phyloP scores from a whole-genome alignment of 2,329 filamentous ascomycete species.

The Pseudonectria foliicola region DNA sequence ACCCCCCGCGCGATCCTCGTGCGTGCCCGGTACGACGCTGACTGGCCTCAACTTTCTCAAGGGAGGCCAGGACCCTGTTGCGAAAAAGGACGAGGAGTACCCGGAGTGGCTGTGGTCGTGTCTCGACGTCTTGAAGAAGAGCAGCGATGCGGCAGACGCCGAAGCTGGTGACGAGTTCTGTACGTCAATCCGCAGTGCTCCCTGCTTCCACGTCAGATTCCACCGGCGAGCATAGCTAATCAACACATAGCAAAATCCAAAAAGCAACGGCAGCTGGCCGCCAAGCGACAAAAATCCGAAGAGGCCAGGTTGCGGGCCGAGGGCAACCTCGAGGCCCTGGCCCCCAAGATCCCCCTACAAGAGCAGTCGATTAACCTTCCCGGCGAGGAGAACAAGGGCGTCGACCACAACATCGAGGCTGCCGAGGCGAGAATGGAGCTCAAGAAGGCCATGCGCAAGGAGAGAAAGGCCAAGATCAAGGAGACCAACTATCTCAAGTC shows the following conservation, averaged over 20 bases:
- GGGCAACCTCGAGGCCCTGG: constrained; percentile 58
- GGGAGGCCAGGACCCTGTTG: constrained; percentile 64
- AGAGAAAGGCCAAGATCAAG: constrained; percentile 72
- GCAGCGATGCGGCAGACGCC: constrained; percentile 39
- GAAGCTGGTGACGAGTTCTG: constrained; percentile 70
- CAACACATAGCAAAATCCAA: constrained; percentile 65
- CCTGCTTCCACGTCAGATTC: neutral
- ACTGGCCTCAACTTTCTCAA: constrained; percentile 74
- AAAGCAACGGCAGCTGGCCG: constrained; percentile 67
- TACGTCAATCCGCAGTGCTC: constrained; percentile 37
- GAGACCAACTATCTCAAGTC: constrained; percentile 79
- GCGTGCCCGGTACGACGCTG: constrained; percentile 61
- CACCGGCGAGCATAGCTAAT: neutral
- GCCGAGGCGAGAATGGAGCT: constrained; percentile 52
- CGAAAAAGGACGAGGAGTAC: constrained; percentile 67
- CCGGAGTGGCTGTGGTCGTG: constrained; percentile 75
- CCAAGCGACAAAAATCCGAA: constrained; percentile 51
- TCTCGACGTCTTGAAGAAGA: constrained; percentile 54
- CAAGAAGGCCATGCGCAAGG: constrained; percentile 64
- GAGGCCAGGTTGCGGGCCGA: constrained; percentile 56
- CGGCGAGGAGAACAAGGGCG: constrained; percentile 33
- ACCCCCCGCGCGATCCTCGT: constrained; percentile 38
- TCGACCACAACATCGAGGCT: constrained; percentile 41
- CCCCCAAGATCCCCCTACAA: constrained; percentile 65
- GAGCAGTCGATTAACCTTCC: constrained; percentile 74